Evolutionary conservation across 306 rosid genomes (phyloP).

Genomic region (Cicer cuneatum): DNA sequence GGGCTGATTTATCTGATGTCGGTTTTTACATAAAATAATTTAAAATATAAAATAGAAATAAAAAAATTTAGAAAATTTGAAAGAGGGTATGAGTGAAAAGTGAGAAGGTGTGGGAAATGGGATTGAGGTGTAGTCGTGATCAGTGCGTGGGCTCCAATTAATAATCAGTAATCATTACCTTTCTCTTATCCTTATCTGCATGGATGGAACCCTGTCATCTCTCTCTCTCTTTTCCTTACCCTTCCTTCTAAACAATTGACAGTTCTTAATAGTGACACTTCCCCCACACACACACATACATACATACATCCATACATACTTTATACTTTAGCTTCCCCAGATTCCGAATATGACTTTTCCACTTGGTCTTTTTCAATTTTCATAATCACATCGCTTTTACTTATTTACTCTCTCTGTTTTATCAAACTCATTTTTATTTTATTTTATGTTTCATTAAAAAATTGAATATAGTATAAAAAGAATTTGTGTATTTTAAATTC

Average conservation of each 20-base stretch:
- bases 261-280: conserved; percentile 53
- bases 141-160: conserved; percentile 62
- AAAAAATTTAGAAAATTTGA: too few relatives aligned
- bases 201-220: conserved; percentile 11
- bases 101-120: conserved; percentile 46
- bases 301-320: neutral
- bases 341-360: conserved; percentile 43
- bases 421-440: too few relatives aligned
- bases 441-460: too few relatives aligned
- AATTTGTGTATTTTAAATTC: too few relatives aligned
- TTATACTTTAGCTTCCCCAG: neutral
- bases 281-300: conserved; percentile 39
- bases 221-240: conserved; percentile 11
- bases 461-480: too few relatives aligned
- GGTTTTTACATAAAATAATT: too few relatives aligned
- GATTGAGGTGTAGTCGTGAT: conserved; percentile 63
- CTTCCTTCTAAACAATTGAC: conserved; percentile 51
- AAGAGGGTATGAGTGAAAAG: neutral
- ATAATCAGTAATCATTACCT: conserved; percentile 55
- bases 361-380: conserved; percentile 42
- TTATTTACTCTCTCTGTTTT: neutral
- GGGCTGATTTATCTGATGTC: too few relatives aligned
- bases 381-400: neutral
- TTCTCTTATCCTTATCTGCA: conserved; percentile 56
- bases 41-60: too few relatives aligned